These are phyloP conservation scores for Fusarium sarcochroum DNA, from an alignment of 2,329 filamentous ascomycete genomes.

Conservation along the genomic window DNA sequence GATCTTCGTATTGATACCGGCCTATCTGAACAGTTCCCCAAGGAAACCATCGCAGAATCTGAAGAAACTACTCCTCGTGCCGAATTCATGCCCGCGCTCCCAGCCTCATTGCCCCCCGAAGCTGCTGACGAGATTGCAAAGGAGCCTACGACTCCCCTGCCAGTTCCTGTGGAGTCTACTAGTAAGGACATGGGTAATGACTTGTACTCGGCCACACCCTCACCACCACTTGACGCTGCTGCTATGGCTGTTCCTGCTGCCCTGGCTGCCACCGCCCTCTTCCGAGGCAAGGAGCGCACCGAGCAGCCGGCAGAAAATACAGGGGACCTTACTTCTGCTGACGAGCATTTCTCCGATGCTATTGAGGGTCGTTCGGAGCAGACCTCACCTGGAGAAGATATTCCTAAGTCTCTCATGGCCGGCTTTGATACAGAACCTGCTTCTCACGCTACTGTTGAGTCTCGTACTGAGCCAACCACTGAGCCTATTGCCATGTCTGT, in stretches of 20 bases:
- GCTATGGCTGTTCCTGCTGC: conserved; percentile 41
- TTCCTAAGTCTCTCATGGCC: conserved; percentile 2
- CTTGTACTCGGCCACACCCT: conserved; percentile 57
- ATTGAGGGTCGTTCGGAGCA: conserved; percentile 47
- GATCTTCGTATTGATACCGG: conserved; percentile 60
- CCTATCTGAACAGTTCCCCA: conserved; percentile 49
- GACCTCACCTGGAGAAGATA: conserved; percentile 20
- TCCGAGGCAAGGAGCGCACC: conserved; percentile 33
- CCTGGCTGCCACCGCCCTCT: conserved; percentile 46
- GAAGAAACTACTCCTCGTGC: conserved; percentile 79
- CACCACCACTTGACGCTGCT: conserved; percentile 51
- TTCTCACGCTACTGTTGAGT: conserved; percentile 3
- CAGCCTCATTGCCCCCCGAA: conserved; percentile 15
- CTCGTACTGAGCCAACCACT: background rate
- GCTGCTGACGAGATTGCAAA: conserved; percentile 6
- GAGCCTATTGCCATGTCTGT: conserved; percentile 1
- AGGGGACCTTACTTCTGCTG: conserved; percentile 54
- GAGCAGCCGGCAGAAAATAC: conserved; percentile 39
- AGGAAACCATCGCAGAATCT: conserved; percentile 69
- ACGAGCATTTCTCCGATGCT: conserved; percentile 56
- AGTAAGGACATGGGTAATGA: conserved; percentile 61
- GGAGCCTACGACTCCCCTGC: conserved; percentile 51
- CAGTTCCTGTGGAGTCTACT: conserved; percentile 57
- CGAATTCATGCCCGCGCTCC: conserved; percentile 54
- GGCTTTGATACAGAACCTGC: background rate